phyloP scores from a whole-genome alignment of 1,284 basidiomycete genomes.

The Blastosporella zonata region DNA sequence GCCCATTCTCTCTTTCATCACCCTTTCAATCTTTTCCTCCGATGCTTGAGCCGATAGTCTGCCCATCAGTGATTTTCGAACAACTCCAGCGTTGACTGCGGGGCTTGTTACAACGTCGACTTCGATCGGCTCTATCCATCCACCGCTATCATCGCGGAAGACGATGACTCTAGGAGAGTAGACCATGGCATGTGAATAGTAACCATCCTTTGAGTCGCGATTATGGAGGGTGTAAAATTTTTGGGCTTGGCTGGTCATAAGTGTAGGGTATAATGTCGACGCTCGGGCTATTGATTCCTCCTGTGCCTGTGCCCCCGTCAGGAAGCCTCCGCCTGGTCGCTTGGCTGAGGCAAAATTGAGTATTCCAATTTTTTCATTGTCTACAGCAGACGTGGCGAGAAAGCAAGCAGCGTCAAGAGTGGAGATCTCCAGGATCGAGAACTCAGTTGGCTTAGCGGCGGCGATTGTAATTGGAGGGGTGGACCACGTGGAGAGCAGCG shows the following conservation, averaged over 20 bases:
- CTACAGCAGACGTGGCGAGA: slow-evolving; percentile 20
- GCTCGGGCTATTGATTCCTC: slow-evolving; percentile 73
- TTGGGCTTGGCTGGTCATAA: slow-evolving; percentile 49
- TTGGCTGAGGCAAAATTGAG: slow-evolving; percentile 74
- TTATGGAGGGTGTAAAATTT: slow-evolving; percentile 60
- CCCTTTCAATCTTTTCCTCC: slow-evolving; percentile 48
- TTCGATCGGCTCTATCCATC: slow-evolving; percentile 51
- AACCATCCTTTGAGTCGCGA: slow-evolving; percentile 47
- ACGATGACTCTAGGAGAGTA: slow-evolving; percentile 61
- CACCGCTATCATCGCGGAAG: slow-evolving; percentile 58
- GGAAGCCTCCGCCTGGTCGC: slow-evolving; percentile 70
- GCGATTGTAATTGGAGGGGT: slow-evolving; percentile 7
- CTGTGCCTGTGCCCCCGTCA: slow-evolving; percentile 65
- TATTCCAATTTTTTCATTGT: slow-evolving; percentile 45
- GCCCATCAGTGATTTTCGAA: slow-evolving; percentile 36
- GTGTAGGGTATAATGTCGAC: slow-evolving; percentile 63
- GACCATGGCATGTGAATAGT: slow-evolving; percentile 70
- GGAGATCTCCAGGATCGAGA: slow-evolving; percentile 49
- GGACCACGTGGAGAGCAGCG: slow-evolving; percentile 27
- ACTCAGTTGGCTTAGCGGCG: slow-evolving; percentile 22
- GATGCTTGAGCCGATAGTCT: slow-evolving; percentile 31
- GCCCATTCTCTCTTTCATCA: slow-evolving; percentile 67
- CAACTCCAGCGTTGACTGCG: slow-evolving; percentile 69
- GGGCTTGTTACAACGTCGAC: slow-evolving; percentile 67
- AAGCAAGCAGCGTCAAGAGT: slow-evolving; percentile 50